These are phyloP conservation scores for Fusarium heterosporum DNA, from an alignment of 2,329 filamentous ascomycete genomes.

Conservation along the genomic window DNA sequence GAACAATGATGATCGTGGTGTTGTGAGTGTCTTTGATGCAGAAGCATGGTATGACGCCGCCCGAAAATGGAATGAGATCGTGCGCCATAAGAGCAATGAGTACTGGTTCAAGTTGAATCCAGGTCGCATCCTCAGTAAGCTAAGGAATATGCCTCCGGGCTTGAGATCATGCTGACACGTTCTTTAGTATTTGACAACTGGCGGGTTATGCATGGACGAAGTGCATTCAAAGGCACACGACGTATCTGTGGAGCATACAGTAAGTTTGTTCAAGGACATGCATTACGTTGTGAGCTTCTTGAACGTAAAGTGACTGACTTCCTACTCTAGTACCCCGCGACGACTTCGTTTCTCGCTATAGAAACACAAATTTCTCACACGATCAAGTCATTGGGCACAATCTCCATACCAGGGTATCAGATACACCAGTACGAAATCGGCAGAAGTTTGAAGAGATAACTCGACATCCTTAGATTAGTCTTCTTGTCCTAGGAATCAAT, in stretches of 20 bases:
- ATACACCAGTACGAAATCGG: neutral
- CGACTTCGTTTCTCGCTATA: constrained; percentile 82
- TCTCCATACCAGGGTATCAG: constrained; percentile 44
- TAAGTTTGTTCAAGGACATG: constrained; percentile 59
- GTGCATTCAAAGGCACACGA: constrained; percentile 83
- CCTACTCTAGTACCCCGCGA: constrained; percentile 74
- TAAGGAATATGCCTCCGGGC: neutral
- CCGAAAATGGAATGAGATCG: constrained; percentile 75
- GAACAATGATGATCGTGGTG: constrained; percentile 91
- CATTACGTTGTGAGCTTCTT: neutral
- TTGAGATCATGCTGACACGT: constrained; percentile 26
- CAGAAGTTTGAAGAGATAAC: neutral
- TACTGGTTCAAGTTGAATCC: constrained; percentile 86
- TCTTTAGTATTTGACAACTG: constrained; percentile 90
- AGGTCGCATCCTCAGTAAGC: constrained; percentile 79
- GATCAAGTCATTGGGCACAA: constrained; percentile 57
- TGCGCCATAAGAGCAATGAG: constrained; percentile 73
- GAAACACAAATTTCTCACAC: constrained; percentile 74
- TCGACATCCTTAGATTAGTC: neutral
- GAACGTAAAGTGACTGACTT: constrained; percentile 9
- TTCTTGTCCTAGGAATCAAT: neutral
- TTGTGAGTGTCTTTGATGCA: constrained; percentile 58
- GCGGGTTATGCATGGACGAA: constrained; percentile 89
- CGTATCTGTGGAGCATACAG: constrained; percentile 93
- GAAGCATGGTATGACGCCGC: constrained; percentile 84